A percentile compares a stretch with the other conserved stretches of the same genome.
Conservation (phyloP, 2,329 filamentous ascomycete genomes). For the Myrmaecium sp. region DNA sequence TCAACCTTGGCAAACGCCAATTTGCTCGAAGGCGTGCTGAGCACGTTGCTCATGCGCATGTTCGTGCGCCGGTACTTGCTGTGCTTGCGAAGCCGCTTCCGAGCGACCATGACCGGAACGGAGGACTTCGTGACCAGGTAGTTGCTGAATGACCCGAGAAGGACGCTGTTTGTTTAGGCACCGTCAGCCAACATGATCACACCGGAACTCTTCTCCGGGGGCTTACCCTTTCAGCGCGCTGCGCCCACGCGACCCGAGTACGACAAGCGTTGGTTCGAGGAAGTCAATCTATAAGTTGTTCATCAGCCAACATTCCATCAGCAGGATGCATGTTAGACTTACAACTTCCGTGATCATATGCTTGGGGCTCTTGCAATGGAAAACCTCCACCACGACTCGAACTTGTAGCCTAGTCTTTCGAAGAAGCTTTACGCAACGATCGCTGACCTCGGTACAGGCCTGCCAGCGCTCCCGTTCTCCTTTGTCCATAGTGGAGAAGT, state of each 20-base stretch:
- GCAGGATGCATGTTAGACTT: slow-evolving; percentile 14
- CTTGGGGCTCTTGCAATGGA: slow-evolving; percentile 95
- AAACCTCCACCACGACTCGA: slow-evolving; percentile 82
- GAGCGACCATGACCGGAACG: slow-evolving; percentile 92
- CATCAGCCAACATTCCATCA: slow-evolving; percentile 1
- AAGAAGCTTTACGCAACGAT: slow-evolving; percentile 68
- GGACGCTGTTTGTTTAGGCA: too few relatives aligned
- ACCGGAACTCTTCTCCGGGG: too few relatives aligned
- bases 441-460: slow-evolving; percentile 70
- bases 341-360: slow-evolving; percentile 88
- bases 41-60: slow-evolving; percentile 64
- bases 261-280: slow-evolving; percentile 77
- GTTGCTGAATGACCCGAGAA: slow-evolving; percentile 91
- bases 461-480: slow-evolving; percentile 63
- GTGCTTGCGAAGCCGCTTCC: slow-evolving; percentile 78
- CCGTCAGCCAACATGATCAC: too few relatives aligned
- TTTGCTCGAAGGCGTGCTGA: slow-evolving; percentile 50
- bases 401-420: slow-evolving; percentile 88
- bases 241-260: slow-evolving; percentile 78
- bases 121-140: slow-evolving; percentile 95
- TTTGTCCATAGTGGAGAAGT: slow-evolving; percentile 25
- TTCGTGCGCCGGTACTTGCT: slow-evolving; percentile 59
- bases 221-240: slow-evolving; percentile 84
- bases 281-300: slow-evolving; percentile 53
- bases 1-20: slow-evolving; percentile 63